Evolutionary conservation across 2,329 filamentous ascomycete genomes (phyloP), one percentile per base, ranked within the genome.

Genomic region (Acrocalymma vagum): DNA sequence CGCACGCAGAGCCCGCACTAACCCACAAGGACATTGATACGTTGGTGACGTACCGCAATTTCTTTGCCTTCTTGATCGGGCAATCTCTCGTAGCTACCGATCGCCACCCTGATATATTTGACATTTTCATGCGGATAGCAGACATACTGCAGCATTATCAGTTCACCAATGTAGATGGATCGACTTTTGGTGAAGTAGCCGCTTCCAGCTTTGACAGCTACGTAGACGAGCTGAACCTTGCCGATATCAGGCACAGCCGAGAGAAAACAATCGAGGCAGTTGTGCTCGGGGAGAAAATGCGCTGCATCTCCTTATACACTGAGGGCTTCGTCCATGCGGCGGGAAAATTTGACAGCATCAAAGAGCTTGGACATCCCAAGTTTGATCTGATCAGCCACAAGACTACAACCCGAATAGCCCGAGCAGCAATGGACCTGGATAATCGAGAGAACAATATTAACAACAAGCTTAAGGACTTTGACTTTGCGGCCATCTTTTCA

Each of bases 261-360:
- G 90, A 96, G 63, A 95, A 94, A 77, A 96, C 89, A 0, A 78
- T 97, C 16, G 90, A 97, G 70, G 88, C 86, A 0, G 79, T 97
- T 30, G 80, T 97, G n/a, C 76, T 99, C 9, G 92, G 89, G 40
- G 93, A 99, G 72, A 82, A 83, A 24, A 88, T 97, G 84, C 85
- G 86, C 42, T 95, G 83, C 31, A 82, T 86, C 58, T 80, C 85
- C 6, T 79, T 99, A 3, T 97, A 95, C 71, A 90, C 89, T 43
- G 91, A 96, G 69, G 90, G 90, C 0, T 97, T 96, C 61, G 85
- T 91, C 5, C 94, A 97, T 67, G 90, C 86, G 1, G 90, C 89
- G 8, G 94, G 93, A 33, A 95, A 94, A 69, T 90, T 81, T 49
- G 78, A 93, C 44, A 81, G 88, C 14, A 79, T 90, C 21, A 83